These are phyloP conservation scores for Metschnikowia sp. DNA, from an alignment of 805 yeast genomes.

Conservation along the genomic window DNA sequence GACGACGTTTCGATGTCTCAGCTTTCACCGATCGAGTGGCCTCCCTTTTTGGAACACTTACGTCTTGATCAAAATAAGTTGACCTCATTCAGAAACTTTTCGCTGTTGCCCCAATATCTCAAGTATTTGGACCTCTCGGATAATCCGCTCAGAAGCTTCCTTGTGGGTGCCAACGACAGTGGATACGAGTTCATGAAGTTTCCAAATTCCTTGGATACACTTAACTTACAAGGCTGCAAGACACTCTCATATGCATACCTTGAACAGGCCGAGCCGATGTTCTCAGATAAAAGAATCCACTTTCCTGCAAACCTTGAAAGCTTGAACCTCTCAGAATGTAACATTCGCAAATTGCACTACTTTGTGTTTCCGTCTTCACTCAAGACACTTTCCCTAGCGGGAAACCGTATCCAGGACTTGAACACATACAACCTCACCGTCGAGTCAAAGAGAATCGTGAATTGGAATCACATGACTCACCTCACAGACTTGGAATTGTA, in stretches of 20 bases:
- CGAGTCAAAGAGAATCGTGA: slow-evolving; percentile 5
- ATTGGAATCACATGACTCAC: slow-evolving; percentile 25
- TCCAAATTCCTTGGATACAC: slow-evolving; percentile 23
- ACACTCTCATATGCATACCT: slow-evolving; percentile 7
- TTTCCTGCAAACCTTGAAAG: slow-evolving; percentile 22
- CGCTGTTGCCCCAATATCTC: slow-evolving; percentile 20
- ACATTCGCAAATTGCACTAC: slow-evolving; percentile 16
- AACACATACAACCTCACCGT: slow-evolving; percentile 16
- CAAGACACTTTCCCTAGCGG: slow-evolving; percentile 21
- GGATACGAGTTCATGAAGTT: slow-evolving; percentile 23
- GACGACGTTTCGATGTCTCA: slow-evolving; percentile 17
- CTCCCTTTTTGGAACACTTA: slow-evolving; percentile 19
- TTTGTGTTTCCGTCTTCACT: slow-evolving; percentile 26
- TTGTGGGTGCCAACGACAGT: slow-evolving; percentile 7
- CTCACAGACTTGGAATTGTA: slow-evolving; percentile 23
- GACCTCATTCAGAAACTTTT: slow-evolving; percentile 18
- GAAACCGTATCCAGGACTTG: slow-evolving; percentile 23
- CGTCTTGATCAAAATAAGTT: slow-evolving; percentile 24
- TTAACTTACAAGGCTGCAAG: slow-evolving; percentile 22
- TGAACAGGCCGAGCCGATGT: not conserved
- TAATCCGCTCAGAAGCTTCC: slow-evolving; percentile 19
- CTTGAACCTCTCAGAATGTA: slow-evolving; percentile 26
- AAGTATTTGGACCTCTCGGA: slow-evolving; percentile 25
- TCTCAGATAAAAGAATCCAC: slow-evolving; percentile 15
- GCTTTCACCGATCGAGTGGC: slow-evolving; percentile 24